Percentiles rank a stretch among this genome's conserved stretches.
These are phyloP conservation scores for Toxoplasma gondii DNA, from an alignment of 169 alveolate genomes.

Conservation along the genomic window DNA sequence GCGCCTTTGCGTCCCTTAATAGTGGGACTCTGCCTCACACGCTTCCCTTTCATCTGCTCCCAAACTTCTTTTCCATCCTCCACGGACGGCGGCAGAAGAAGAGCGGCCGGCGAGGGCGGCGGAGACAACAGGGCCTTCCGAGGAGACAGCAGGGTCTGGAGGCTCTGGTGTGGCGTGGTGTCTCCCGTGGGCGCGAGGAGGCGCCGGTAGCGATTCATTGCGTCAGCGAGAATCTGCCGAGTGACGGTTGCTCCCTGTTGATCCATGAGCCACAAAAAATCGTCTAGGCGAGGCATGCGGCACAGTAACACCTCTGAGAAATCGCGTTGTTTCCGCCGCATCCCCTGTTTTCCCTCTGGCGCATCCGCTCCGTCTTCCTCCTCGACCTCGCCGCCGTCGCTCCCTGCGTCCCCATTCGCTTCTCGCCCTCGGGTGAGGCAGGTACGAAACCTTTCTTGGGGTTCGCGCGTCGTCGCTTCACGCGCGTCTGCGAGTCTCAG, in stretches of 20 bases:
- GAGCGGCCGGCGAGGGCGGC: neutral
- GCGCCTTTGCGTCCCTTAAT: neutral
- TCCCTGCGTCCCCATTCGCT: neutral
- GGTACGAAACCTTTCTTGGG: neutral
- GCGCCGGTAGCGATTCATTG: neutral
- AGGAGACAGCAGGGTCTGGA: neutral
- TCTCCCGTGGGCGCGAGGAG: neutral
- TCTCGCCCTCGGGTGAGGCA: neutral
- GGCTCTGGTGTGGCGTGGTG: neutral
- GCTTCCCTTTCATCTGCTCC: neutral
- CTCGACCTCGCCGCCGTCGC: neutral
- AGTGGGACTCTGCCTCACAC: neutral
- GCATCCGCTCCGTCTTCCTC: neutral
- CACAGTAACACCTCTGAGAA: neutral
- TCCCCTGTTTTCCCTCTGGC: neutral
- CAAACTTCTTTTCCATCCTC: neutral
- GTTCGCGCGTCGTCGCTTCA: neutral
- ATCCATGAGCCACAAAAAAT: neutral
- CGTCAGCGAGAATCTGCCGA: neutral
- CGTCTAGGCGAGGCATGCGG: neutral
- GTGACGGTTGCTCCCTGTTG: neutral
- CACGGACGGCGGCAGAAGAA: neutral
- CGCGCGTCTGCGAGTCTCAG: neutral
- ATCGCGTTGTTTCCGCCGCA: neutral
- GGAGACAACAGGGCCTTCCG: neutral